Evolutionary conservation across 257 asterid genomes (phyloP), one percentile per base, ranked within the genome.

Genomic region (Verbascum thapsus): DNA sequence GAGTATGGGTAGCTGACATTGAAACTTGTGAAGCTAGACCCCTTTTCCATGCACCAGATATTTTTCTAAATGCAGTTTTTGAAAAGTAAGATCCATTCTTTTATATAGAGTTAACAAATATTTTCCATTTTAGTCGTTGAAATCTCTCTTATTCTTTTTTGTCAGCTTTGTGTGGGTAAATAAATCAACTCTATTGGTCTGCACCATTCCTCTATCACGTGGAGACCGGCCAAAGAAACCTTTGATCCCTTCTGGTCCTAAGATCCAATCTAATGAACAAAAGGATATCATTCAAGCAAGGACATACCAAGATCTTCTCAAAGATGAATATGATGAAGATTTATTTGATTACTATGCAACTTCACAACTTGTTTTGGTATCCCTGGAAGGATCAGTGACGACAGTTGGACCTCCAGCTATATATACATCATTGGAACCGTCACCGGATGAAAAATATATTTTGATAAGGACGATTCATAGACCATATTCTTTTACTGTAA

Each of bases 211-310:
- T 76, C 64, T 75, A 56, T 83, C 88, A 50, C 96, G 97, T 62
- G 95, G 97, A 73, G 90, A 78, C 68, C 97, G 90, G 38, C 99
- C 97, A 53, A 87, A 82, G 88, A 94, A 82, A 76, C 96, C 95
- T 66, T 64, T 89, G 76, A 94, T 90, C 76, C 97, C 99, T 22
- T 67, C 78, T 47, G 90, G 97, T 66, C 99, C 96, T 62, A 94
- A 94, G 85, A 80, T 94, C 82, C 97, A 87, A 76, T 83, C 97
- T 38, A 94, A 92, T 59, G 99, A 94, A 70, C 81, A 74, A 58
- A 80, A 80, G 67, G 85, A 67, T 61, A 75, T 82, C 49, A 77
- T 94, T 81, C 99, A 94, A 62, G 72, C 95, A 40, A 82, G 97
- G 81, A 90, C 99, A 52, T 83, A 81, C 64, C 99, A 94, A 69